phyloP scores from a whole-genome alignment of 2,329 filamentous ascomycete species.

The Hymenotorrendiella dingleyae region DNA sequence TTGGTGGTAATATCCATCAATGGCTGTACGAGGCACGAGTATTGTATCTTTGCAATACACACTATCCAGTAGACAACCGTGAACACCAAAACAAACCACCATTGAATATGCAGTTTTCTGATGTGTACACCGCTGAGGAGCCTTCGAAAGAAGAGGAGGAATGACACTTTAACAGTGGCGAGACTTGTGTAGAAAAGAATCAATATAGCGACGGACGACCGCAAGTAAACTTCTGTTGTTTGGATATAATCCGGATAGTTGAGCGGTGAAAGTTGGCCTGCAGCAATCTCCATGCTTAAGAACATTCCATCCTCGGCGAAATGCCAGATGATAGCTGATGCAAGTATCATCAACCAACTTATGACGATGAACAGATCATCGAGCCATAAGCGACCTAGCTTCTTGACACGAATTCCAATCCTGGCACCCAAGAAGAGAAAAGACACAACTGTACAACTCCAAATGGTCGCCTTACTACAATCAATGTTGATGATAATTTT shows the following conservation, averaged over 20 bases:
- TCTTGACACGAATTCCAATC: background rate
- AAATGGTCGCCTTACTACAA: background rate
- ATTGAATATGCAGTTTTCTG: background rate
- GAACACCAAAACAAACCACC: slow-evolving; percentile 1
- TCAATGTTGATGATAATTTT: no score
- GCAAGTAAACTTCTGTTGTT: background rate
- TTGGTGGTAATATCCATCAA: background rate
- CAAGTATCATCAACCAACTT: background rate
- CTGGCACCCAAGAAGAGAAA: background rate
- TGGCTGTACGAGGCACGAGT: background rate
- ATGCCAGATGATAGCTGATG: background rate
- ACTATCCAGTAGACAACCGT: background rate
- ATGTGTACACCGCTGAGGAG: background rate
- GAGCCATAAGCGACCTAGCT: background rate
- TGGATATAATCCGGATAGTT: background rate
- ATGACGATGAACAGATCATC: slow-evolving; percentile 3
- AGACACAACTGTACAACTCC: background rate
- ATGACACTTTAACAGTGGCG: background rate
- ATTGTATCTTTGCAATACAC: background rate
- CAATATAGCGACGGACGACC: background rate
- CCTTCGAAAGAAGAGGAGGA: slow-evolving; percentile 1
- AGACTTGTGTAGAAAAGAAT: slow-evolving; percentile 2
- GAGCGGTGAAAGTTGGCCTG: background rate
- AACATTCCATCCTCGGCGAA: background rate
- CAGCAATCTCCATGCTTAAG: background rate